A percentile compares a stretch with the other conserved stretches of the same genome.
Conservation (phyloP, 768 basidiomycete genomes). For the Auricularia auricula-judae region DNA sequence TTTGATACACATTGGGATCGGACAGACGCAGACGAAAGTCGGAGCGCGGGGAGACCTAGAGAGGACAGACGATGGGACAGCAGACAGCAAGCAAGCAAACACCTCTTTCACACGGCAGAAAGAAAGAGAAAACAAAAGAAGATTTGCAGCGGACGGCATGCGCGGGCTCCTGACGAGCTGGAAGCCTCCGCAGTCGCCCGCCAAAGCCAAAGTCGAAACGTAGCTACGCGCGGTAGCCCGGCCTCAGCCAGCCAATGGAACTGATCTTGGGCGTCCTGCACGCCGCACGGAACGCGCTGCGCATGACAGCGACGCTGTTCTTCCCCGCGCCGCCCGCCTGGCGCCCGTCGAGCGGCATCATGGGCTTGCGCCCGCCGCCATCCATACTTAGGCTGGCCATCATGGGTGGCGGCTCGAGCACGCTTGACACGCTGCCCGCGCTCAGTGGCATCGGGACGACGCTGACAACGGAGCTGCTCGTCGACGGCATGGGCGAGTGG, state of each 20-base stretch:
- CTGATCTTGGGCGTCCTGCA: neutral
- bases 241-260: neutral
- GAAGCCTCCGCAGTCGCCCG: neutral
- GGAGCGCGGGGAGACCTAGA: too few species aligned
- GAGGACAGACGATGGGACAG: neutral
- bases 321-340: neutral
- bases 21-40: neutral
- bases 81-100: too few species aligned
- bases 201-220: neutral
- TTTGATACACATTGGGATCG: neutral
- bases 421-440: neutral
- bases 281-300: neutral
- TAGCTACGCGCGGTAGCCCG: neutral
- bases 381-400: neutral
- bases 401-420: neutral
- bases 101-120: neutral
- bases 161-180: too few species aligned
- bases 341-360: neutral
- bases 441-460: neutral
- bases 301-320: neutral
- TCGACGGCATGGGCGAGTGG: neutral
- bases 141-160: neutral
- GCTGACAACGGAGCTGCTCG: neutral
- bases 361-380: neutral
- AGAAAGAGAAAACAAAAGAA: neutral